Evolutionary conservation across 768 basidiomycete genomes (phyloP), one percentile per base, ranked within the genome.

Genomic region (Neoboletus magnificus): DNA sequence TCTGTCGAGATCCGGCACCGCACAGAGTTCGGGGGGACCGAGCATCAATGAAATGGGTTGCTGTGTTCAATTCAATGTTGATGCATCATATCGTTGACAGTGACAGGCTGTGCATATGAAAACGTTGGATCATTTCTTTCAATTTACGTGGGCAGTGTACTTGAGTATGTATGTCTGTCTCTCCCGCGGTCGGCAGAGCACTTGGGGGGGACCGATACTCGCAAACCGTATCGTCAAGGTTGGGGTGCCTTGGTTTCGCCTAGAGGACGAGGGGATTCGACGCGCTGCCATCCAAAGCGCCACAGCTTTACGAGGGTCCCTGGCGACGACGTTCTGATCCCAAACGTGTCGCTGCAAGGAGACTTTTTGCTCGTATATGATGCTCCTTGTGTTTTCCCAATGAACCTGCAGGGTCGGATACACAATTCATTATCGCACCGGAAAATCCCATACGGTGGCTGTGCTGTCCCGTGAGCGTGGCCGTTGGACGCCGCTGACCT

Each of bases 31-130:
- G 25, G 29, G 37, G 37, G 25, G 37, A 15, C 37, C 37, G 27
- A 35, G n/a, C 45, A 20, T 46, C 45, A 46, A 32, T 46, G 45
- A 46, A 45, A 46, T 32, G 27, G 37, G 49, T 29, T 16, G 37
- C 13, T 27, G 36, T 10, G 27, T 13, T 8, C 1, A 29, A 49
- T 29, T 49, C 36, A 27, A 29, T 36, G 8, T 29, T n/a, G 25
- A 11, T 46, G n/a, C 27, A 50, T 50, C 15, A 50, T 44, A 29
- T 37, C 18, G 13, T 16, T 39, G 48, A 50, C 23, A 33, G 13
- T 36, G 51, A 53, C 52, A 53, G 52, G 52, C 52, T 50, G 52
- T 53, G 52, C 40, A 32, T 4, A 27, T 20, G 39, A 39, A 39
- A 20, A 39, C 39, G n/a, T 35, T 33, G 44, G 18, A 44, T 44